phyloP scores from a whole-genome alignment of 257 asterid genomes.

The Linderniella brevidens region DNA sequence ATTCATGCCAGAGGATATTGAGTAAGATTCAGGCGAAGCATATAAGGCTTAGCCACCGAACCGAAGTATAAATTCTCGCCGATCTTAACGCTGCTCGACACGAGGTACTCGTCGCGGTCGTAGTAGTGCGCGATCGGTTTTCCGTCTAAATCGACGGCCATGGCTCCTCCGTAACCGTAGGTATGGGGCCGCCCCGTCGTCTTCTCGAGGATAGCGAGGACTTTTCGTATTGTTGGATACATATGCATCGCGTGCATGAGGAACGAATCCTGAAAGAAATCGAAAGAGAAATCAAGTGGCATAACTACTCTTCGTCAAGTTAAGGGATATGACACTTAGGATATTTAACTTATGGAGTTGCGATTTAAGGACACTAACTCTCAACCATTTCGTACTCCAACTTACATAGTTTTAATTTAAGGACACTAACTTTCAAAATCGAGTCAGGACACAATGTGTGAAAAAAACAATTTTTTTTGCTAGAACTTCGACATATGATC shows the following conservation, averaged over 20 bases:
- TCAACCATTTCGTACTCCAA: no score
- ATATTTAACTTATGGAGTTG: no score
- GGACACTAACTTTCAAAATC: no score
- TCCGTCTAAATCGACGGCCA: constrained; percentile 62
- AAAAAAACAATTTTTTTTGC: no score
- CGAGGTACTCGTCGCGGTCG: constrained; percentile 13
- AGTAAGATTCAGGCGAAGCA: constrained; percentile 44
- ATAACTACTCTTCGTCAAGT: no score
- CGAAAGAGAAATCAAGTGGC: no score
- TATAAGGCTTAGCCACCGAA: constrained; percentile 20
- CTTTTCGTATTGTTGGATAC: constrained; percentile 42
- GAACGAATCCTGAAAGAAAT: constrained; percentile 24
- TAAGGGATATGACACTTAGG: no score
- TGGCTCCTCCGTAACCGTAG: constrained; percentile 40
- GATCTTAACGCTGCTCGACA: constrained; percentile 36
- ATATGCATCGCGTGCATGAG: constrained; percentile 14
- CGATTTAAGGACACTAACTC: no score
- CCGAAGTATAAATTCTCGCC: constrained; percentile 52
- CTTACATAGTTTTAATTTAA: no score
- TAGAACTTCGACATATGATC: no score
- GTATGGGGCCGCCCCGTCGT: constrained; percentile 11
- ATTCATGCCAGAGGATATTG: no score
- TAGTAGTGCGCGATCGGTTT: constrained; percentile 41
- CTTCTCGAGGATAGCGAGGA: constrained; percentile 24
- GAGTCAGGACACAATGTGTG: no score